Base-by-base conservation (phyloP, 768 basidiomycete genomes). In the Trametes cingulata region DNA sequence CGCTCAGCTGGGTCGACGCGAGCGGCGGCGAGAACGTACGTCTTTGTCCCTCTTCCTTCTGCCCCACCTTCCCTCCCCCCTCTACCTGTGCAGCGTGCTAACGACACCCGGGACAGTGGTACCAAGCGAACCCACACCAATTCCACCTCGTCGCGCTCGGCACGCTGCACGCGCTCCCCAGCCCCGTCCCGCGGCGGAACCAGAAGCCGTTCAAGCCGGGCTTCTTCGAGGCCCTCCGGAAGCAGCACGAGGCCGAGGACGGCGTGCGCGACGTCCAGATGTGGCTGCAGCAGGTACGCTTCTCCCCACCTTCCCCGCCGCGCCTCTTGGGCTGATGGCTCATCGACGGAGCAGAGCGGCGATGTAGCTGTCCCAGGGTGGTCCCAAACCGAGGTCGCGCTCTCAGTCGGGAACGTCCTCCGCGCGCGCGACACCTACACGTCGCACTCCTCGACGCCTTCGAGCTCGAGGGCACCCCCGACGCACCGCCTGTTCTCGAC, bases 181-280 rank as follows among this genome's bases (percentile, higher is more conserved):
- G 85, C 1, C 97, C 97, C 6, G 93, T 97, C 10, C 78, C 82
- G 2, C 80, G 93, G 35, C 83, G 78, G 1, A 82, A 81, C 10
- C 97, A 98, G 72, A 94, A 91, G 67, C 76, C 92, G 14, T 86
- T 80, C 76, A 98, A 98, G 74, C 92, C 94, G 3, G 83, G 85
- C 29, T 93, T 90, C 75, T 99, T 95, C 71, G 85, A 88, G 27
- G 75, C 74, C 41, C 75, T 86, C 14, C 74, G 76, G 27, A 79
- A 75, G 67, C 83, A 85, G 68, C 80, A 83, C 59, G 81, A 82
- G n/a, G 85, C 85, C 4, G 80, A 80, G 73, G 84, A 81, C 52
- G 84, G 79, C 19, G 77, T 91, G 36, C 74, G 78, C 52, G 81
- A 84, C 64, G 80, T 83, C 0, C 75, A 76, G 48, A 75, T 74